Conservation (phyloP, 75 land plant genomes). For the Larix kaempferi region DNA sequence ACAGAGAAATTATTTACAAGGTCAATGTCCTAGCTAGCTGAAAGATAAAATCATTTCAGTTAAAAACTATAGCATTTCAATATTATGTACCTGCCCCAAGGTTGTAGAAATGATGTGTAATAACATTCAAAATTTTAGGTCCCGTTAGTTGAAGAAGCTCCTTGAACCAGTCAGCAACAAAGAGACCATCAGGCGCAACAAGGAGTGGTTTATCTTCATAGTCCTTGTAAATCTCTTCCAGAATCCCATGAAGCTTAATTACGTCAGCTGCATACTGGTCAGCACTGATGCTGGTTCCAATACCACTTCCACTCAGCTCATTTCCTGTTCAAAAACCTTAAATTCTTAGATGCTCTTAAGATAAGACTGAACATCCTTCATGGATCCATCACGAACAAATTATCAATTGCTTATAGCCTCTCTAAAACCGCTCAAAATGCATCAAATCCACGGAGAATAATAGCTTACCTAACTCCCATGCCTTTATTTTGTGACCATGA, state of each 20-base stretch:
- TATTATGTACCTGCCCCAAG: slow-evolving; percentile 69
- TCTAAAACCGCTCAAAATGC: too few species aligned
- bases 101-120: slow-evolving; percentile 89
- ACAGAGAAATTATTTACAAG: too few species aligned
- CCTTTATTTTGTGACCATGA: slow-evolving; percentile 49
- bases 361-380: too few species aligned
- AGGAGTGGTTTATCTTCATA: slow-evolving; percentile 42
- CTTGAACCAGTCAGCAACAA: slow-evolving; percentile 44
- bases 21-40: too few species aligned
- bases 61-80: too few species aligned
- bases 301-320: slow-evolving; percentile 72
- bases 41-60: too few species aligned
- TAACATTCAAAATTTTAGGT: slow-evolving; percentile 44
- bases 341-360: too few species aligned
- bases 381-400: too few species aligned
- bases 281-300: slow-evolving; percentile 61
- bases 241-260: slow-evolving; percentile 21
- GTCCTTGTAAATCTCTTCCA: slow-evolving; percentile 50
- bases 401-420: too few species aligned
- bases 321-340: slow-evolving; percentile 32
- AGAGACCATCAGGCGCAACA: slow-evolving; percentile 90
- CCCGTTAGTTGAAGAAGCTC: slow-evolving; percentile 74
- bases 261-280: slow-evolving; percentile 47
- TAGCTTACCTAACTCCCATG: slow-evolving; percentile 88
- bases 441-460: too few species aligned